Evolutionary conservation across 2,329 filamentous ascomycete species (phyloP).

Genomic region (Bretziella fagacearum): DNA sequence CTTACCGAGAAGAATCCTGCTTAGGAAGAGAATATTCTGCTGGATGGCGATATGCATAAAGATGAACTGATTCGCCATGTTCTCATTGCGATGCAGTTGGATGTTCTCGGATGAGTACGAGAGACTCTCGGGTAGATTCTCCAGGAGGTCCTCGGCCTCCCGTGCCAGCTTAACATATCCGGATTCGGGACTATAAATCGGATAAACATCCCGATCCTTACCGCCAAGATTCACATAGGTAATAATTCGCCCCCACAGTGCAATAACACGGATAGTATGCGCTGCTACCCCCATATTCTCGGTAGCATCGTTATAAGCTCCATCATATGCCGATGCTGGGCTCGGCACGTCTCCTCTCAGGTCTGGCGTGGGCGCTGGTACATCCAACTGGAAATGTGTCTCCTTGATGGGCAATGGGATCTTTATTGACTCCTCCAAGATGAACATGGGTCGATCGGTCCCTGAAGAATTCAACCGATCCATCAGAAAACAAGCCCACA

Average conservation of each 20-base stretch:
- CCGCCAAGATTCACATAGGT: slow-evolving; percentile 83
- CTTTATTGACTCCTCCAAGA: slow-evolving; percentile 74
- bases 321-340: slow-evolving; percentile 36
- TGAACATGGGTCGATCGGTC: slow-evolving; percentile 78
- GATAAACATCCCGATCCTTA: slow-evolving; percentile 56
- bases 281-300: slow-evolving; percentile 91
- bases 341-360: slow-evolving; percentile 54
- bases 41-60: slow-evolving; percentile 83
- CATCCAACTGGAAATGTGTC: slow-evolving; percentile 76
- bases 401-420: slow-evolving; percentile 87
- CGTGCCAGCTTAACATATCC: slow-evolving; percentile 53
- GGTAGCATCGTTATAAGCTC: slow-evolving; percentile 21
- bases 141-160: slow-evolving; percentile 53
- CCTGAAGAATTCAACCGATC: slow-evolving; percentile 95
- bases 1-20: slow-evolving; percentile 41
- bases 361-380: slow-evolving; percentile 72
- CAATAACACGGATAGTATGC: slow-evolving; percentile 70
- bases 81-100: slow-evolving; percentile 66
- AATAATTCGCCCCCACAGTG: slow-evolving; percentile 79
- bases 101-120: slow-evolving; percentile 68
- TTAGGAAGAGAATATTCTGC: slow-evolving; percentile 79
- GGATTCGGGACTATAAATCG: slow-evolving; percentile 73
- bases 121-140: slow-evolving; percentile 52
- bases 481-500: slow-evolving; percentile 98
- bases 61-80: slow-evolving; percentile 77